These are phyloP conservation scores for Russula lepida DNA, from an alignment of 768 basidiomycete species.

Conservation along the genomic window DNA sequence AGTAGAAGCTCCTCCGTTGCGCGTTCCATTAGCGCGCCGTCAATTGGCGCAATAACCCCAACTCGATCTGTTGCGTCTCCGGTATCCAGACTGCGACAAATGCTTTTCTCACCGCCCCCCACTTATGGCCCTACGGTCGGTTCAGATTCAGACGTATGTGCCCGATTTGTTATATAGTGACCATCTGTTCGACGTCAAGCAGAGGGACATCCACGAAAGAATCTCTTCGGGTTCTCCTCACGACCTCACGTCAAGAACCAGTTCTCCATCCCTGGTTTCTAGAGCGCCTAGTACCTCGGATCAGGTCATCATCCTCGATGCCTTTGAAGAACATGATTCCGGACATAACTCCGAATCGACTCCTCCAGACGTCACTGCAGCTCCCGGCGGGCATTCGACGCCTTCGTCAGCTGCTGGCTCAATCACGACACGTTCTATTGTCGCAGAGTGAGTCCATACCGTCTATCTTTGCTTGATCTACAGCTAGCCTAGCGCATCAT, in stretches of 20 bases:
- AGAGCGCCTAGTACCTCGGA: neutral
- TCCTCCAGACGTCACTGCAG: neutral
- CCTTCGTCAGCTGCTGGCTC: conserved; percentile 5
- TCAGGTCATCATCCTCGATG: neutral
- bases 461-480: neutral
- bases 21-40: neutral
- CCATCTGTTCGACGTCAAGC: neutral
- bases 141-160: neutral
- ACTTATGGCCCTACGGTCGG: neutral
- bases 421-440: conserved; percentile 1
- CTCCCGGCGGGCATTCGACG: neutral
- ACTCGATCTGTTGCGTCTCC: conserved; percentile 5
- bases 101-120: neutral
- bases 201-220: neutral
- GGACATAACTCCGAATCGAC: neutral
- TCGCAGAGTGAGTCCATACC: conserved; percentile 8
- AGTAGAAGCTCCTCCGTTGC: conserved; percentile 10
- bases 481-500: conserved; percentile 4
- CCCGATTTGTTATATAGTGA: neutral
- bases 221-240: neutral
- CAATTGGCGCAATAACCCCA: neutral
- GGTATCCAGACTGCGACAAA: neutral
- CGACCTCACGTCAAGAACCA: neutral
- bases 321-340: neutral
- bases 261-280: conserved; percentile 7